Evolutionary conservation across 192 early-diverging fungal species (phyloP), one percentile per base, ranked within the genome.

Genomic region (Coemansia sp.): DNA sequence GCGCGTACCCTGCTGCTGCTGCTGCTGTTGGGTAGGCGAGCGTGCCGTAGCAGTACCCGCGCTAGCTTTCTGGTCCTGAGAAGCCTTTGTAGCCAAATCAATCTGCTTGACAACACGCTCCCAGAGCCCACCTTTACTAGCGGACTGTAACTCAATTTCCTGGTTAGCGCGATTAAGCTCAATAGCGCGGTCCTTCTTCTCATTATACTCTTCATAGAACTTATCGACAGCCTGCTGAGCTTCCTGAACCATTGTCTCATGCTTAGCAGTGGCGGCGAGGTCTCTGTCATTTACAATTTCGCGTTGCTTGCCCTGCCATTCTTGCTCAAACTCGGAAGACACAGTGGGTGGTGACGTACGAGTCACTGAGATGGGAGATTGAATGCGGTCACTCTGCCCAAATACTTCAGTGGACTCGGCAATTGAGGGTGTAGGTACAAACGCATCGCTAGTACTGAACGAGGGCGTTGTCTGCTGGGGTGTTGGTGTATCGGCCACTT

Each of bases 171-270:
- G 69, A 82, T 92, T 92, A 67, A 88, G 81, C 67, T 86, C 80
- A 34, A 92, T 87, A 1, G 89, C 83, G 46, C 84, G 85, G 40
- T 89, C 86, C 67, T 88, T 89, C 79, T 87, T 91, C 71, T 89
- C 88, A 55, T 94, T 94, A 50, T 94, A 94, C 64, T 92, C 92
- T 55, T 89, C 90, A 69, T 94, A 94, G 74, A 92, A 94, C 68
- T 85, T 84, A 71, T 94, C 92, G 70, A 94, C 88, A 20, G 86
- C 85, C 41, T 87, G 85, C 46, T 84, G 82, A 20, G 92, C 92
- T 64, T 85, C 79, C 13, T 82, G 66, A 7, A 92, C 80, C 2
- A 88, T 88, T 63, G 88, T 87, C 61, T 83, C 83, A 53, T 89
- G 88, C 57, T 84, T 87, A 0, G 62, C 64, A 44, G 84, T 73